A percentile compares a stretch with the other conserved stretches of the same genome.
phyloP scores from a whole-genome alignment of 2,329 filamentous ascomycete species.

The Mycosphaerella sp. region DNA sequence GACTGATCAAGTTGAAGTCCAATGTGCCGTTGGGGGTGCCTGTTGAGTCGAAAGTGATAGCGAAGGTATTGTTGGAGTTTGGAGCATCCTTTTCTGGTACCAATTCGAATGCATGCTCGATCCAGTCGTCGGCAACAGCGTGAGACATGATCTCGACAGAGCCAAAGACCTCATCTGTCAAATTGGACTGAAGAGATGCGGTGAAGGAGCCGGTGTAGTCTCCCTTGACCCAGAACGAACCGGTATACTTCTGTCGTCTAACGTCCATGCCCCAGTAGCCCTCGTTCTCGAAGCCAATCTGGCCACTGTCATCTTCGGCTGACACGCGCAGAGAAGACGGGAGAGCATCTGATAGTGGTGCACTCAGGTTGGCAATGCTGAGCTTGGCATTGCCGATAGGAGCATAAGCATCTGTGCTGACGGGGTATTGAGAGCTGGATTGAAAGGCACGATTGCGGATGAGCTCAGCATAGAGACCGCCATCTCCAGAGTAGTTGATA shows the following conservation, averaged over 20 bases:
- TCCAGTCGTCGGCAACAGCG: slow-evolving; percentile 38
- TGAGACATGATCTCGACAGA: slow-evolving; percentile 30
- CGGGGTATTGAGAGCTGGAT: slow-evolving; percentile 19
- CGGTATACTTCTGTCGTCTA: slow-evolving; percentile 34
- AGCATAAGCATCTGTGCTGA: slow-evolving; percentile 17
- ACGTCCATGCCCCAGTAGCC: slow-evolving; percentile 49
- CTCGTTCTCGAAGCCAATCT: slow-evolving; percentile 44
- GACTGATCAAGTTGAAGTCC: slow-evolving; percentile 48
- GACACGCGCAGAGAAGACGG: slow-evolving; percentile 25
- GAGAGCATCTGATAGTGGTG: slow-evolving; percentile 24
- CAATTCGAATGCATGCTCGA: slow-evolving; percentile 29
- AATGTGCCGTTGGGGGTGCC: slow-evolving; percentile 32
- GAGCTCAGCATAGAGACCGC: slow-evolving; percentile 65
- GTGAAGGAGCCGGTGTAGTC: slow-evolving; percentile 29
- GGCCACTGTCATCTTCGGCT: slow-evolving; percentile 33
- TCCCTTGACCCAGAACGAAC: slow-evolving; percentile 34
- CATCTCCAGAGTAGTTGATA: slow-evolving; percentile 57
- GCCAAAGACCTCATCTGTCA: slow-evolving; percentile 41
- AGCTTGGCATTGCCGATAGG: slow-evolving; percentile 21
- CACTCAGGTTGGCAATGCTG: slow-evolving; percentile 18
- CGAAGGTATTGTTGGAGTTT: slow-evolving; percentile 48
- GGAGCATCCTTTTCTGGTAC: slow-evolving; percentile 33
- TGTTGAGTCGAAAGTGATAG: slow-evolving; percentile 40
- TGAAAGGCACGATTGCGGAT: slow-evolving; percentile 67
- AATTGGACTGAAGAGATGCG: slow-evolving; percentile 31